Percentiles rank a stretch among this genome's conserved stretches.
Conservation (phyloP, 345 rosid species). For the Populus pruinosa region DNA sequence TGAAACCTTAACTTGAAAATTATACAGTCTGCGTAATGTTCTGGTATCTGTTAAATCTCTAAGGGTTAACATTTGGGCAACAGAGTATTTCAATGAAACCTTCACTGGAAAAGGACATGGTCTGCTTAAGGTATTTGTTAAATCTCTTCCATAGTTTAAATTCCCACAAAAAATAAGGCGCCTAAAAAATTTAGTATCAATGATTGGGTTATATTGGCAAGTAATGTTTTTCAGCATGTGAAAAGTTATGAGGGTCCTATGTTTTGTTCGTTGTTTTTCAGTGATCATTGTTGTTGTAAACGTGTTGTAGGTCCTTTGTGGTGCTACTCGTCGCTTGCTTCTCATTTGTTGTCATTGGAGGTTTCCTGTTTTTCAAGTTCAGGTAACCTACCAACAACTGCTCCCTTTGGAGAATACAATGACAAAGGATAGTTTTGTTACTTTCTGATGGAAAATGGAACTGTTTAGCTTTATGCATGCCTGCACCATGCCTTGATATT, state of each 20-base stretch:
- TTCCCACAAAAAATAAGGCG: background rate
- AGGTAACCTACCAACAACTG: conserved; percentile 46
- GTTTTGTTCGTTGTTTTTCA: background rate
- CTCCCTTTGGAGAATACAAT: conserved; percentile 1
- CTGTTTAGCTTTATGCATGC: background rate
- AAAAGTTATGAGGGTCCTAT: background rate
- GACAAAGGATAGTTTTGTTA: conserved; percentile 2
- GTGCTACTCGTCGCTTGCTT: conserved; percentile 73
- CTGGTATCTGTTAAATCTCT: background rate
- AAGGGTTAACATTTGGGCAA: background rate
- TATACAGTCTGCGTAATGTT: background rate
- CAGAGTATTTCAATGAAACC: background rate
- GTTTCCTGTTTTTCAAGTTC: conserved; percentile 68
- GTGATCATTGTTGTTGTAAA: conserved; percentile 15
- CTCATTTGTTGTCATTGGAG: conserved; percentile 84
- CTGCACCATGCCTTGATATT: background rate
- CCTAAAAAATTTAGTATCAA: background rate
- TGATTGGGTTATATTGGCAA: background rate
- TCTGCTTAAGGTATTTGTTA: background rate
- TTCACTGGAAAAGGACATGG: background rate
- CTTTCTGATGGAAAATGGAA: background rate
- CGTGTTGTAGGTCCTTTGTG: conserved; percentile 64
- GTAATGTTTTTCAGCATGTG: background rate
- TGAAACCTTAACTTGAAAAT: background rate
- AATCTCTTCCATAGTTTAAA: background rate